Base-by-base conservation (phyloP, 352 stramenopile genomes). In the Globisporangium irregulare region DNA sequence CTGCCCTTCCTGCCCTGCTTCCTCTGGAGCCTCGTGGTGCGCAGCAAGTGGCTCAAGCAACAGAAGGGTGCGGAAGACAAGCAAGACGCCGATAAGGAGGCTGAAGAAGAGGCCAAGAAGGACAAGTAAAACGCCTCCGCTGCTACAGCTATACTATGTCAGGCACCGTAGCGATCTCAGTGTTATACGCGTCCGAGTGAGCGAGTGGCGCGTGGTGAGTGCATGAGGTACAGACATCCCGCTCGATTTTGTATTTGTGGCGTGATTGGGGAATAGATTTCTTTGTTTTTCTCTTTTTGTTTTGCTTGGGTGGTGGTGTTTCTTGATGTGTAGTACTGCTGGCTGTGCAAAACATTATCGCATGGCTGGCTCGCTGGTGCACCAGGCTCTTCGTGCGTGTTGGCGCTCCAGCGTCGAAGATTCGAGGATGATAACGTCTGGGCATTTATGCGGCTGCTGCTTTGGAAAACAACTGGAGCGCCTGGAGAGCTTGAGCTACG, bases 1-100 rank as follows among this genome's bases (percentile, higher is more conserved):
- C 73, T 86, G 72, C 87, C 87, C 27, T 95, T 95, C 67, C 43
- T 89, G 43, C 89, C 88, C 56, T 94, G 87, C 67, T 86, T 97
- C 63, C 14, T 91, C 58, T 97, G 89, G 89, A 93, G 85, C 54
- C 73, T 95, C 60, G 72, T 91, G 62, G 87, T 96, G 68, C 87
- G 89, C 62, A 68, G 78, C 48, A 81, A 73, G 51, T 97, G 89
- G 89, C 80, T 94, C 58, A 50, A 76, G 62, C 59, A 80, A 64
- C 66, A 74, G 62, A 71, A 73, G 50, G 38, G 73, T 22, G 62
- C 64, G 48, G 68, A 60, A 51, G 77, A 79, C 66, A 79, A 25
- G 29, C 38, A 77, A 41, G 60, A 81, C 15, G 50, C 57, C 32
- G 68, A 73, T 56, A 61, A 5, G 36, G 54, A 71, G 56, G 57